Conservation (phyloP, 2,329 filamentous ascomycete species). For the Pleomassaria siparia region DNA sequence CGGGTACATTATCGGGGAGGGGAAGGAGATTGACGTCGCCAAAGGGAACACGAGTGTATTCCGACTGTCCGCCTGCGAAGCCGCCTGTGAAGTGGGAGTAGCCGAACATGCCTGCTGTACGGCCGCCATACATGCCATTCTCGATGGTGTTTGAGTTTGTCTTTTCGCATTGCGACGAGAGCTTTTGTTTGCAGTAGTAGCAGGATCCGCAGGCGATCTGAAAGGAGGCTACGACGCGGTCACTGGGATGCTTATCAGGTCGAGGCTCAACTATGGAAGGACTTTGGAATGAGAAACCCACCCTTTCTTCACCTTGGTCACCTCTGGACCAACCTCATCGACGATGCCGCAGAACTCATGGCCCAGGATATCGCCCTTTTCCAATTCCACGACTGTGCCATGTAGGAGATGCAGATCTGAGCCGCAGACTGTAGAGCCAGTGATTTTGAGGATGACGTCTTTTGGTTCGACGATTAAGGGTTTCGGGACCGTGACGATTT, state of each 20-base stretch:
- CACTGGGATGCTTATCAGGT: conserved; percentile 31
- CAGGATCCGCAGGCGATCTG: conserved; percentile 74
- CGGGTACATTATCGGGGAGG: conserved; percentile 76
- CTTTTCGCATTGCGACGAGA: conserved; percentile 76
- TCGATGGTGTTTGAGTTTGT: conserved; percentile 74
- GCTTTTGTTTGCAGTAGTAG: conserved; percentile 76
- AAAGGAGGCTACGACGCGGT: conserved; percentile 79
- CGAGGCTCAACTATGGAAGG: neutral
- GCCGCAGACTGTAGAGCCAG: conserved; percentile 63
- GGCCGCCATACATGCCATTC: conserved; percentile 76
- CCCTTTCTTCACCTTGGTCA: conserved; percentile 48
- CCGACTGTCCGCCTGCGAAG: conserved; percentile 84
- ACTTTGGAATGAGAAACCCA: conserved; percentile 14
- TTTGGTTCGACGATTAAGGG: conserved; percentile 71
- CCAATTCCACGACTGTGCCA: conserved; percentile 49
- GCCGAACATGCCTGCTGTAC: conserved; percentile 67
- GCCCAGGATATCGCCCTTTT: conserved; percentile 55
- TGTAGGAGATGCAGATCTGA: conserved; percentile 62
- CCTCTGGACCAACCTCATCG: conserved; percentile 47
- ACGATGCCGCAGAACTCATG: conserved; percentile 57
- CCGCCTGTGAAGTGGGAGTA: conserved; percentile 76
- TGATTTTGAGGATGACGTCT: conserved; percentile 82
- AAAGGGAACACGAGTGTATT: conserved; percentile 80
- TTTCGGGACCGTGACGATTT: conserved; percentile 68
- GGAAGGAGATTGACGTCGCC: conserved; percentile 80